These are phyloP conservation scores for Brachypodium distachyon DNA, from an alignment of 202 grass and related monocot genomes.

Conservation along the genomic window DNA sequence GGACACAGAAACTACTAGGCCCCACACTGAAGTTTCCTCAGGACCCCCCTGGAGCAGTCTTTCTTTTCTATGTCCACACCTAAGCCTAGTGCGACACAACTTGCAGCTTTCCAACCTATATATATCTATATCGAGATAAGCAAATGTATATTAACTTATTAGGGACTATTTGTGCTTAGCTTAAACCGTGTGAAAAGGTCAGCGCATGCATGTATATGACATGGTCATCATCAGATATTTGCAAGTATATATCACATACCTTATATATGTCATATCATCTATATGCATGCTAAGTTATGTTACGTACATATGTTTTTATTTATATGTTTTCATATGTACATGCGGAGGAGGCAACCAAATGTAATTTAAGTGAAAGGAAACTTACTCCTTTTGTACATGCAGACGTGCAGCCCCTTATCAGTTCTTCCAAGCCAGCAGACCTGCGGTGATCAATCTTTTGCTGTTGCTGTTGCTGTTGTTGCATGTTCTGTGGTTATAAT, in stretches of 20 bases:
- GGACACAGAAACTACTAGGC: conserved; percentile 19
- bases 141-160: not conserved
- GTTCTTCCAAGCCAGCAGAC: conserved; percentile 87
- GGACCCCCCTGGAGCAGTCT: conserved; percentile 35
- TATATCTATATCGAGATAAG: not conserved
- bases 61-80: conserved; percentile 14
- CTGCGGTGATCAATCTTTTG: conserved; percentile 80
- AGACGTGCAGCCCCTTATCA: conserved; percentile 91
- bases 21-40: conserved; percentile 54
- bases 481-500: conserved; percentile 33
- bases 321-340: not conserved
- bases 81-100: not conserved
- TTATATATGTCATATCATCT: not conserved
- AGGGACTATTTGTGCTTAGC: not conserved
- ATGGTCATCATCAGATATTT: not conserved
- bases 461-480: conserved; percentile 48
- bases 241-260: not conserved
- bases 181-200: not conserved
- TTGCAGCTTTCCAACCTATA: conserved; percentile 27
- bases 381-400: conserved; percentile 82
- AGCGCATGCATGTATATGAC: not conserved
- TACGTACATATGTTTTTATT: not conserved
- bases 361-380: conserved; percentile 6
- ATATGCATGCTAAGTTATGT: not conserved
- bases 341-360: not conserved